Conservation (phyloP, 768 basidiomycete genomes). For the Sporobolomyces pararoseus region DNA sequence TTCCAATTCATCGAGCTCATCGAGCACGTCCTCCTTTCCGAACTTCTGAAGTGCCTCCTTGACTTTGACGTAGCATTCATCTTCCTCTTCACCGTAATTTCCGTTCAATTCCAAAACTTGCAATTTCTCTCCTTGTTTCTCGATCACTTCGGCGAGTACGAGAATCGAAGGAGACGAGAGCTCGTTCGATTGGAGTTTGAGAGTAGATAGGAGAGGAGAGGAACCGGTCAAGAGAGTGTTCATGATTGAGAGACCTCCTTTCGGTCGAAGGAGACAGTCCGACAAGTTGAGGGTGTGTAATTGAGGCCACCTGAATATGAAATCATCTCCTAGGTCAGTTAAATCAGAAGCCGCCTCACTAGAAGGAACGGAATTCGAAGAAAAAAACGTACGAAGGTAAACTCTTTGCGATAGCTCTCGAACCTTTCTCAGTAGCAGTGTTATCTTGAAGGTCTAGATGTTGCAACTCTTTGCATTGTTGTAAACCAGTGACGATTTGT, state of each 20-base stretch:
- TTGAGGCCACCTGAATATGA: constrained; percentile 56
- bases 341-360: neutral
- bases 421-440: constrained; percentile 60
- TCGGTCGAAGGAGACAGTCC: constrained; percentile 78
- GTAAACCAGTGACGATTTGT: constrained; percentile 69
- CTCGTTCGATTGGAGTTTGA: constrained; percentile 90
- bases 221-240: constrained; percentile 63
- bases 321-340: neutral
- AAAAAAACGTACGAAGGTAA: constrained; percentile 53
- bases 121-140: constrained; percentile 59
- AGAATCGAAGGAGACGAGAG: constrained; percentile 66
- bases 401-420: constrained; percentile 61
- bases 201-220: constrained; percentile 66
- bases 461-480: constrained; percentile 63
- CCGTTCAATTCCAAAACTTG: constrained; percentile 78
- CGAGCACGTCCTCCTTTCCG: constrained; percentile 73
- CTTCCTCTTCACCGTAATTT: constrained; percentile 55
- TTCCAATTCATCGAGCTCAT: constrained; percentile 54
- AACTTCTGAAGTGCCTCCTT: constrained; percentile 50
- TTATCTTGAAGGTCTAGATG: constrained; percentile 86
- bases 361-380: neutral
- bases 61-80: constrained; percentile 53
- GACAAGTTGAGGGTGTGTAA: constrained; percentile 80
- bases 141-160: constrained; percentile 65
- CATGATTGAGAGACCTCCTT: constrained; percentile 69